phyloP scores from a whole-genome alignment of 495 filamentous ascomycete genomes.

The Entonaema liquescens region DNA sequence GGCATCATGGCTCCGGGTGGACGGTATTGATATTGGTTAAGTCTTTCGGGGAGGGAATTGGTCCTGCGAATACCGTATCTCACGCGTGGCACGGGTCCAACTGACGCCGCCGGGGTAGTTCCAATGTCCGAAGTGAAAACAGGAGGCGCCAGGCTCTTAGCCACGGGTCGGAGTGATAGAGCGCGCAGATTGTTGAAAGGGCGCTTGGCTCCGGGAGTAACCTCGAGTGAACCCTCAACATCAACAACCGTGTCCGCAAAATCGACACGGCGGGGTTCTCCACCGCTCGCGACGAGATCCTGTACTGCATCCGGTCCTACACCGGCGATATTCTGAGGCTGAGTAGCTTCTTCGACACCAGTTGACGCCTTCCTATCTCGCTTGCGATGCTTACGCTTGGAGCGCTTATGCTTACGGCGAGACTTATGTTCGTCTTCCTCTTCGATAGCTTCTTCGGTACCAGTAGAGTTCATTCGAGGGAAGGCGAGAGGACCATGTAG shows the following conservation, averaged over 20 bases:
- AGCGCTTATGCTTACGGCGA: slow-evolving; percentile 44
- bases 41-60: slow-evolving; percentile 77
- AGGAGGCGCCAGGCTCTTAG: slow-evolving; percentile 55
- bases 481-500: slow-evolving; percentile 40
- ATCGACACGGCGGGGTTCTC: slow-evolving; percentile 56
- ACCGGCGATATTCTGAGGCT: slow-evolving; percentile 47
- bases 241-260: slow-evolving; percentile 39
- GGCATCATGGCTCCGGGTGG: slow-evolving; percentile 54
- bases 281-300: slow-evolving; percentile 23
- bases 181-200: slow-evolving; percentile 53
- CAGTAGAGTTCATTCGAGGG: slow-evolving; percentile 37
- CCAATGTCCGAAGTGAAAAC: slow-evolving; percentile 51
- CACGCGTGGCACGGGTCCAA: slow-evolving; percentile 61
- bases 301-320: slow-evolving; percentile 34
- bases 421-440: slow-evolving; percentile 48
- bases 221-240: slow-evolving; percentile 48
- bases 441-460: slow-evolving; percentile 50
- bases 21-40: slow-evolving; percentile 61
- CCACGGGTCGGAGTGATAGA: slow-evolving; percentile 53
- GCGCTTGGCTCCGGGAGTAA: slow-evolving; percentile 37
- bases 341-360: slow-evolving; percentile 37
- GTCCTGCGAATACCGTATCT: slow-evolving; percentile 75
- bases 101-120: slow-evolving; percentile 28
- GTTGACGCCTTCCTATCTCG: slow-evolving; percentile 45
- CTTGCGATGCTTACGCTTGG: slow-evolving; percentile 47